Conservation (phyloP, 2,329 filamentous ascomycete species). For the Apiospora hydei region DNA sequence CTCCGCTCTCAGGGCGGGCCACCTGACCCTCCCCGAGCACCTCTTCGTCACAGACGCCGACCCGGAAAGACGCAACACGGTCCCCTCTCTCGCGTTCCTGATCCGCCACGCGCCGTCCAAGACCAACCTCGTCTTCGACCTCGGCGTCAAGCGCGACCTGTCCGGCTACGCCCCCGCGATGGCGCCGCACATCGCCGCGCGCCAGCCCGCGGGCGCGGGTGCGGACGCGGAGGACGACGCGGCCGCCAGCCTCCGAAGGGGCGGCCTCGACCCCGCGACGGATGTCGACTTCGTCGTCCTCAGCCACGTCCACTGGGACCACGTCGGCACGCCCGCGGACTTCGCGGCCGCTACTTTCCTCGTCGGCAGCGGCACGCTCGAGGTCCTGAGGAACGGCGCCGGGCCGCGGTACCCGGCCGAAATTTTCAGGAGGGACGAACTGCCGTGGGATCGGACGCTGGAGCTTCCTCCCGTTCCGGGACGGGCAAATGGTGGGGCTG, state of each 20-base stretch:
- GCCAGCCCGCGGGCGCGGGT: constrained; percentile 51
- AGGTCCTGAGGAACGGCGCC: constrained; percentile 46
- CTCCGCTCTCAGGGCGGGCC: constrained; percentile 48
- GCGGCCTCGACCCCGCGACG: constrained; percentile 21
- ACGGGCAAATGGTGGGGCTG: neutral
- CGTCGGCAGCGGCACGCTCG: constrained; percentile 55
- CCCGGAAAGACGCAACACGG: constrained; percentile 51
- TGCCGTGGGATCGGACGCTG: constrained; percentile 40
- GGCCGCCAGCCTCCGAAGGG: constrained; percentile 44
- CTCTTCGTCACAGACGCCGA: constrained; percentile 54
- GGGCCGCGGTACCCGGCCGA: constrained; percentile 39
- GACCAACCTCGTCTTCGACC: constrained; percentile 57
- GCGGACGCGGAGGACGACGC: constrained; percentile 46
- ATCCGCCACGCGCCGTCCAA: constrained; percentile 52
- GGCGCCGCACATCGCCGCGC: constrained; percentile 52
- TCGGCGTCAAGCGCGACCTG: constrained; percentile 56
- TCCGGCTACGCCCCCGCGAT: constrained; percentile 51
- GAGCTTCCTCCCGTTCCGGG: constrained; percentile 49
- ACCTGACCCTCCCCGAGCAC: constrained; percentile 54
- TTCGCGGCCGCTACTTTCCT: constrained; percentile 57
- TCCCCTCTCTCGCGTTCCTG: constrained; percentile 61
- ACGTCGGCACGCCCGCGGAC: constrained; percentile 61
- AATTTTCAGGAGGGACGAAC: constrained; percentile 36
- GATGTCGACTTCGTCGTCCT: constrained; percentile 48
- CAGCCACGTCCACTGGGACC: constrained; percentile 65